Evolutionary conservation across 192 early-diverging fungal species (phyloP).

Genomic region (Cladochytrium replicatum): DNA sequence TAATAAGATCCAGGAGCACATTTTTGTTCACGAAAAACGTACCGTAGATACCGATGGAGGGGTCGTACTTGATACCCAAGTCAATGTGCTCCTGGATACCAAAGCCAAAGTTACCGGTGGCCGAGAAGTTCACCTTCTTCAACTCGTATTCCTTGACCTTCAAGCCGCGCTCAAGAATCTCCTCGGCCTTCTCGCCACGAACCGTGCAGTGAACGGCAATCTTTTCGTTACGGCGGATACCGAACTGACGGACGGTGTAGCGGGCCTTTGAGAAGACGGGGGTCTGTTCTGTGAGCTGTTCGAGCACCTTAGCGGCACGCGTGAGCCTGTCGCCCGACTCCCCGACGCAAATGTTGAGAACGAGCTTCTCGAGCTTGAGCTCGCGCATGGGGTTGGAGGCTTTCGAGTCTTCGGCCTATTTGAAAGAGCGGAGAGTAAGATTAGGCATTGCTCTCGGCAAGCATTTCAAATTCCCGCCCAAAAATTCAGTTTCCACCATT

Average conservation of each 20-base stretch:
- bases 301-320: conserved; percentile 99
- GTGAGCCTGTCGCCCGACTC: conserved; percentile 99
- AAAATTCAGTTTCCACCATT: too few relatives aligned
- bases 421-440: too few relatives aligned
- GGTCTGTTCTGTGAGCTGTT: conserved; percentile 98
- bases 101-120: conserved; percentile 99
- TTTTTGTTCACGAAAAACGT: conserved; percentile 30
- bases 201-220: conserved; percentile 98
- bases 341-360: conserved; percentile 99
- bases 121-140: conserved; percentile 88
- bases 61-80: conserved; percentile 99
- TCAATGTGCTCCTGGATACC: conserved; percentile 99
- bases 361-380: conserved; percentile 98
- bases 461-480: too few relatives aligned
- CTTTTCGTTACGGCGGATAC: conserved; percentile 99
- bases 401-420: conserved; percentile 54
- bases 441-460: too few relatives aligned
- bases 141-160: conserved; percentile 99
- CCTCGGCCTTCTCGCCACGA: conserved; percentile 87
- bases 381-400: conserved; percentile 90
- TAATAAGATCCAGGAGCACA: too few relatives aligned
- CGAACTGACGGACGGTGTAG: conserved; percentile 99
- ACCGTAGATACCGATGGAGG: conserved; percentile 92
- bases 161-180: conserved; percentile 98
- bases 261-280: conserved; percentile 99